Conservation (phyloP, 139 green algal genomes). For the Chlorella sp. region DNA sequence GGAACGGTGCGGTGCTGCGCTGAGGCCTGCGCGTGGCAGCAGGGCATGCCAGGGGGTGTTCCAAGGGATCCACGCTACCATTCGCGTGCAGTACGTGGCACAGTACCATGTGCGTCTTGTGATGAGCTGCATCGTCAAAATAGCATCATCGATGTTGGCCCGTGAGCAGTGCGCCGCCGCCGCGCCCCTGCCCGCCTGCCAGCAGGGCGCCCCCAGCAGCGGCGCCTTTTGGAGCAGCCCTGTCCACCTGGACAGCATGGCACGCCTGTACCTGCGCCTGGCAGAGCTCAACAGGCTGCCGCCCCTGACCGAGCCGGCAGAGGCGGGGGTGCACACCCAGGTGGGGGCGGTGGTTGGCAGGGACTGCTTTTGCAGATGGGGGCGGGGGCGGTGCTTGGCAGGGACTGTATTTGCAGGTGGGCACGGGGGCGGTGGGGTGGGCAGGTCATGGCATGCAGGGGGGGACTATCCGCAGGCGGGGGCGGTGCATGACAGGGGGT, state of each 20-base stretch:
- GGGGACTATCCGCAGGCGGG: no score
- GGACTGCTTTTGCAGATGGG: neutral
- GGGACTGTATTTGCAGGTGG: no score
- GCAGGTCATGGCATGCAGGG: no score
- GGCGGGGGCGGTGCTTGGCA: no score
- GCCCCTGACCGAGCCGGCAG: neutral
- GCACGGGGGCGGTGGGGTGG: no score
- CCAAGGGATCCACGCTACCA: neutral
- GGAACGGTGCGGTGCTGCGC: no score
- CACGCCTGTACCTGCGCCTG: conserved; percentile 1
- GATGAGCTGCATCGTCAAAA: neutral
- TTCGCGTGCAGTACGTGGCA: no score
- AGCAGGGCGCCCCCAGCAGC: neutral
- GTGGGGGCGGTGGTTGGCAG: neutral
- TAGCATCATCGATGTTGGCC: neutral
- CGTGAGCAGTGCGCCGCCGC: neutral
- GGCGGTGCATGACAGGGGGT: no score
- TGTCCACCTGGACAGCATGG: neutral
- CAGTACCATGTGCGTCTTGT: neutral
- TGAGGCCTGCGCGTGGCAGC: no score
- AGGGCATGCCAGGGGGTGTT: neutral
- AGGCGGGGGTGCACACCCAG: neutral
- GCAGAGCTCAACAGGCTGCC: neutral
- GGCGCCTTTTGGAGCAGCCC: neutral
- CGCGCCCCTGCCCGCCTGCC: neutral